Conservation (phyloP, 192 early-diverging fungal species). For the Umbelopsis ramanniana region DNA sequence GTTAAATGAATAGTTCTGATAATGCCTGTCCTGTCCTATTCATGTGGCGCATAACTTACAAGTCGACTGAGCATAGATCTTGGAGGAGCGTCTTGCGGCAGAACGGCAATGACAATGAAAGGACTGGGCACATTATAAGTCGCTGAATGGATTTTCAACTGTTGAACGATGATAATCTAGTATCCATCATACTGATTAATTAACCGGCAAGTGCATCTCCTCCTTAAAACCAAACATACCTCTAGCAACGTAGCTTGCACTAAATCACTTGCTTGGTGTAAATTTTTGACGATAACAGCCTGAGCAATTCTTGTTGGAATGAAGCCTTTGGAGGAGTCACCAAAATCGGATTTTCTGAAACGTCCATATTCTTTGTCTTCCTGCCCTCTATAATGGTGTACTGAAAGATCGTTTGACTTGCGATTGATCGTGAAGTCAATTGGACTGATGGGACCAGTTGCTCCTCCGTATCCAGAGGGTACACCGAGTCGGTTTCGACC, state of each 20-base stretch:
- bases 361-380: conserved; percentile 23
- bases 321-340: neutral
- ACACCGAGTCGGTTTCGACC: neutral
- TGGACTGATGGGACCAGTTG: conserved; percentile 29
- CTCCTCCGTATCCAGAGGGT: no score
- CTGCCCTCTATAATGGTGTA: conserved; percentile 1
- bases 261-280: conserved; percentile 28
- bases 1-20: neutral
- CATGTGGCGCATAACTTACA: conserved; percentile 11
- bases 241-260: conserved; percentile 35
- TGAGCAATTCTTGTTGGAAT: conserved; percentile 23
- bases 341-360: conserved; percentile 13
- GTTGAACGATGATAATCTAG: conserved; percentile 33
- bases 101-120: conserved; percentile 31
- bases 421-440: conserved; percentile 34
- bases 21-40: neutral
- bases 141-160: conserved; percentile 28
- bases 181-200: neutral
- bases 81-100: conserved; percentile 27
- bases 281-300: conserved; percentile 22
- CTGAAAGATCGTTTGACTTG: conserved; percentile 1
- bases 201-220: neutral
- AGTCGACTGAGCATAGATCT: conserved; percentile 28
- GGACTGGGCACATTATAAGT: conserved; percentile 35
- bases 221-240: neutral